phyloP scores from a whole-genome alignment of 805 yeast genomes.

The Kuraishia cidri region DNA sequence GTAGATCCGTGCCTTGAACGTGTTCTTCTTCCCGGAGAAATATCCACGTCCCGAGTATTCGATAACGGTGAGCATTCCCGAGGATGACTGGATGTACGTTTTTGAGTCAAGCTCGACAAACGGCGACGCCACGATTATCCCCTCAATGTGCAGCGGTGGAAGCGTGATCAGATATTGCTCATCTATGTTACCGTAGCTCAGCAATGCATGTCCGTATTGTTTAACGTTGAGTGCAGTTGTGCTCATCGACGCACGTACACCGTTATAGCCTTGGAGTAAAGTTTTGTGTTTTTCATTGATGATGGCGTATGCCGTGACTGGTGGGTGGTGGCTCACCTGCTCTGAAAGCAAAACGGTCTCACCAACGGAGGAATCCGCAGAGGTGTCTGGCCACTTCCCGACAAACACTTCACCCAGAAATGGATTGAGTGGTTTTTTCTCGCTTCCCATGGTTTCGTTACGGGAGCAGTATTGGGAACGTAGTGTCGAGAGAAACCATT shows the following conservation, averaged over 20 bases:
- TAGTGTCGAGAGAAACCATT: slow-evolving; percentile 87
- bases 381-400: slow-evolving; percentile 70
- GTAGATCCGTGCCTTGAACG: slow-evolving; percentile 79
- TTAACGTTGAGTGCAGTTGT: slow-evolving; percentile 73
- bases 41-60: slow-evolving; percentile 92
- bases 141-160: slow-evolving; percentile 94
- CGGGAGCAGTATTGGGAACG: slow-evolving; percentile 92
- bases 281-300: slow-evolving; percentile 64
- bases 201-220: slow-evolving; percentile 86
- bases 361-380: slow-evolving; percentile 44
- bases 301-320: slow-evolving; percentile 88
- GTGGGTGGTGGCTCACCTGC: slow-evolving; percentile 97
- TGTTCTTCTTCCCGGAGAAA: slow-evolving; percentile 89
- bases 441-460: slow-evolving; percentile 87
- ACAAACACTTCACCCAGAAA: slow-evolving; percentile 91
- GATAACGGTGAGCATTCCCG: slow-evolving; percentile 64
- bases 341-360: slow-evolving; percentile 77
- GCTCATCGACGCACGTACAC: slow-evolving; percentile 76
- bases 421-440: slow-evolving; percentile 95
- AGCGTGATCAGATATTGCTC: slow-evolving; percentile 77
- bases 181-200: slow-evolving; percentile 49
- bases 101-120: slow-evolving; percentile 91
- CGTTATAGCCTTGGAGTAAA: slow-evolving; percentile 80
- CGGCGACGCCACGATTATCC: slow-evolving; percentile 83
- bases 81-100: slow-evolving; percentile 74